A percentile compares a stretch with the other conserved stretches of the same genome.
Evolutionary conservation across 2,329 filamentous ascomycete genomes (phyloP).

Genomic region (Didymella keratinophila): DNA sequence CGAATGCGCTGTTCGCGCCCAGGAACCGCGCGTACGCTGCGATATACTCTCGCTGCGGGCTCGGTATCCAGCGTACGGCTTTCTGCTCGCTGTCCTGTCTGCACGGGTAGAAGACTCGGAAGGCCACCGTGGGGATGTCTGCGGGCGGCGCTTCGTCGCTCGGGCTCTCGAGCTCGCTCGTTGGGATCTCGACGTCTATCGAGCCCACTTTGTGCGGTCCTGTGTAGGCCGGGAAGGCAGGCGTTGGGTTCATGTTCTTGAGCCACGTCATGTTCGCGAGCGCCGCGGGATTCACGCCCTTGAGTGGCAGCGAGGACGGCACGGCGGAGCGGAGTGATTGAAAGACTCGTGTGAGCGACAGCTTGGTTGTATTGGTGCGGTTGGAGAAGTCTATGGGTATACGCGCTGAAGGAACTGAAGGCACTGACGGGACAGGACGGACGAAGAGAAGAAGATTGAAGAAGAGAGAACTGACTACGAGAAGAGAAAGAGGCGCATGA

Average conservation of each 20-base stretch:
- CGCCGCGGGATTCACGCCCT: constrained; percentile 2
- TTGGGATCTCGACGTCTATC: constrained; percentile 80
- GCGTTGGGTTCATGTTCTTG: constrained; percentile 68
- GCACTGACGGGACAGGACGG: background rate
- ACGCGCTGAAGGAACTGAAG: background rate
- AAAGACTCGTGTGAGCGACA: constrained; percentile 42
- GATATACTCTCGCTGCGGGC: constrained; percentile 76
- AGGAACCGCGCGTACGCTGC: constrained; percentile 80
- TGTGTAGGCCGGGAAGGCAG: constrained; percentile 76
- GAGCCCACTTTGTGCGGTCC: constrained; percentile 82
- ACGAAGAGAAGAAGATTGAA: background rate
- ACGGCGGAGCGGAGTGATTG: constrained; percentile 30
- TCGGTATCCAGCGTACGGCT: constrained; percentile 77
- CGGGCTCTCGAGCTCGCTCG: constrained; percentile 57
- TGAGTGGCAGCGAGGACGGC: constrained; percentile 22
- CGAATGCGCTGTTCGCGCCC: constrained; percentile 65
- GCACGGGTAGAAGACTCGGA: constrained; percentile 80
- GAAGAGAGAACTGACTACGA: background rate
- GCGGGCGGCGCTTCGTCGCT: constrained; percentile 62
- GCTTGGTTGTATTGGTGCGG: constrained; percentile 21
- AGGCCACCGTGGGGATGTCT: constrained; percentile 74
- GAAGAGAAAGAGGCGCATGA: constrained; percentile 4
- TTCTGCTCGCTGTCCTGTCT: constrained; percentile 55
- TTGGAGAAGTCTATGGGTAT: constrained; percentile 4
- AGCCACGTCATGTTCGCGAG: constrained; percentile 51